phyloP scores from a whole-genome alignment of 2,329 filamentous ascomycete genomes.

The Lecanicillium sp. region DNA sequence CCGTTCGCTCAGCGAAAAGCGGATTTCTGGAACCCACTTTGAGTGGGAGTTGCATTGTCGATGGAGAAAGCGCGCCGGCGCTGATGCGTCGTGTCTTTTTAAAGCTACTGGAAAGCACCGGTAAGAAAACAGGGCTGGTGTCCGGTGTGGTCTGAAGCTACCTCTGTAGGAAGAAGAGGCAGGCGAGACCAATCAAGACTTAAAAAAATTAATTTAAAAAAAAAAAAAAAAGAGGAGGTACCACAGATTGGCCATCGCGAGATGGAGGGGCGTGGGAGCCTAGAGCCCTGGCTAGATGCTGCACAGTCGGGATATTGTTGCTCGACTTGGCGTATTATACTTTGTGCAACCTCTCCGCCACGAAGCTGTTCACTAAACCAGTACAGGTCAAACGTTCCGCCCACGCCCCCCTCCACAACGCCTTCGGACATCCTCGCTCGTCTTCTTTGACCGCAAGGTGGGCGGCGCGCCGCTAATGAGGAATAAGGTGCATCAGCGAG shows the following conservation, averaged over 20 bases:
- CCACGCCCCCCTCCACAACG: not conserved
- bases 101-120: too few species aligned
- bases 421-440: too few species aligned
- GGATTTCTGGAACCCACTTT: not conserved
- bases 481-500: not conserved
- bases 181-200: too few species aligned
- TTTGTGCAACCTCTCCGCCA: not conserved
- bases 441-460: not conserved
- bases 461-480: not conserved
- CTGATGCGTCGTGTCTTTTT: not conserved
- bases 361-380: not conserved
- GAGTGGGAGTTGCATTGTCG: constrained; percentile 3
- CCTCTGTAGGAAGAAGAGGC: too few species aligned
- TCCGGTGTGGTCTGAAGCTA: too few species aligned
- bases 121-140: not conserved
- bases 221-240: not conserved
- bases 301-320: not conserved
- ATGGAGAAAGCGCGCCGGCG: constrained; percentile 6
- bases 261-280: not conserved
- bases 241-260: not conserved
- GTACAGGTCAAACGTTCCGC: not conserved
- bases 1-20: not conserved
- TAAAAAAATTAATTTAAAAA: too few species aligned
- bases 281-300: not conserved
- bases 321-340: not conserved